Evolutionary conservation across 805 yeast genomes (phyloP), one percentile per base, ranked within the genome.

Genomic region (Pichia gijzeniarum): DNA sequence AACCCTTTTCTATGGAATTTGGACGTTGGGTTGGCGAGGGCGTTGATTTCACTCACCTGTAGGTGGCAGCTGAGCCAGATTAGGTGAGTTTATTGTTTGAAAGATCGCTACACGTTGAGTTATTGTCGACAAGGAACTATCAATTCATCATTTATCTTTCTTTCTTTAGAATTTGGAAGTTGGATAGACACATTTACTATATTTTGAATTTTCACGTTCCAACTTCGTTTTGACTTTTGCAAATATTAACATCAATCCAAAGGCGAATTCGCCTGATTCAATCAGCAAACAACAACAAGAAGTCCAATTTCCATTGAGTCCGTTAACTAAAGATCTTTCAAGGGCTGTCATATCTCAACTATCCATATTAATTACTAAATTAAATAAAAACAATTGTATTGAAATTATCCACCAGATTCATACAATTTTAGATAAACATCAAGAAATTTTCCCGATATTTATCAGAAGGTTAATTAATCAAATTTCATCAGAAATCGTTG

Each of bases 301-400:
- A 22, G 30, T n/a, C 34, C 41, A 25, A n/a, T 27, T 22, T 18
- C 30, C 38, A 13, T 43, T 37, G 27, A 40, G 49, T 17, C 43
- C 52, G 10, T 30, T 53, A 27, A 27, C 53, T 17, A 45, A 44
- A 39, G 56, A 52, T 36, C 40, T 57, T 25, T 33, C 40, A 38
- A 53, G 49, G 48, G 68, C 76, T 42, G 62, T 72, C 38, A 57
- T 71, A 47, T 72, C 79, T 31, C 87, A 82, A 61, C 57, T 82
- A 35, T 68, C 76, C 17, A 67, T 80, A 40, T 62, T 80, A 40
- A 63, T 74, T 41, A 64, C 75, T 33, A 70, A 76, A 19, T 62
- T 73, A 49, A 59, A 67, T 28, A 61, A 62, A 20, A 61, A 62
- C 19, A 73, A 71, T 59, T 68, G 72, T 56, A 64, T 62, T 20